Base-by-base conservation (phyloP, 1,284 basidiomycete genomes). In the Albatrellus sp. region DNA sequence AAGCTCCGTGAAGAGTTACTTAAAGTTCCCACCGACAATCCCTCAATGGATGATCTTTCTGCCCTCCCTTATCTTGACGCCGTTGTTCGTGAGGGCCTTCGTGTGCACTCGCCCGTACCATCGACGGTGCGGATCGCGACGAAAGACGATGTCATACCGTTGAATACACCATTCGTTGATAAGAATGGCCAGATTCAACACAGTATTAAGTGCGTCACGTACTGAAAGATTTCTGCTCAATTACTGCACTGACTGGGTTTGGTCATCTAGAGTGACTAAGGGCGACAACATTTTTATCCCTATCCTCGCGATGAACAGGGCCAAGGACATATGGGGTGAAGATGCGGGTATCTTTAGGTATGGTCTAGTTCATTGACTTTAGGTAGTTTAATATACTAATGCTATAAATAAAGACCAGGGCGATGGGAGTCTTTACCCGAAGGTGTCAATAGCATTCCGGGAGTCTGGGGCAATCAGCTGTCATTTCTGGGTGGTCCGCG, bases 1-100 rank as follows among this genome's bases (percentile, higher is more conserved):
- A 77, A 75, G 49, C 71, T 93, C 0, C 75, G 89, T 2, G 65
- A 73, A 4, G 90, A 93, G 56, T 63, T 86, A 0, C 51, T 67
- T 8, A 54, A 60, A 0, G 53, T 77, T 3, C 20, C 46, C 1
- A 56, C 54, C 5, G 55, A 57, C 14, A 54, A 43, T 1, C 60
- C 60, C 1, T 67, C 69, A 0, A 74, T 77, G 71, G 78, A 80
- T 13, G 67, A 77, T 42, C 63, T 80, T 17, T 69, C 71, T 46
- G 58, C 64, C 0, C 62, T 80, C 5, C 69, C 72, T 1, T 81
- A 79, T 54, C 72, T 81, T 16, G 78, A 80, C 48, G 60, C 63
- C 13, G 77, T 87, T 12, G 67, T 88, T 6, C 72, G 77, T 30
- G 88, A 91, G 60, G 67, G 70, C 0, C 62, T 90, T 32, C 70